Evolutionary conservation across 2,329 filamentous ascomycete genomes (phyloP).

Genomic region (Colletotrichum graminicola): DNA sequence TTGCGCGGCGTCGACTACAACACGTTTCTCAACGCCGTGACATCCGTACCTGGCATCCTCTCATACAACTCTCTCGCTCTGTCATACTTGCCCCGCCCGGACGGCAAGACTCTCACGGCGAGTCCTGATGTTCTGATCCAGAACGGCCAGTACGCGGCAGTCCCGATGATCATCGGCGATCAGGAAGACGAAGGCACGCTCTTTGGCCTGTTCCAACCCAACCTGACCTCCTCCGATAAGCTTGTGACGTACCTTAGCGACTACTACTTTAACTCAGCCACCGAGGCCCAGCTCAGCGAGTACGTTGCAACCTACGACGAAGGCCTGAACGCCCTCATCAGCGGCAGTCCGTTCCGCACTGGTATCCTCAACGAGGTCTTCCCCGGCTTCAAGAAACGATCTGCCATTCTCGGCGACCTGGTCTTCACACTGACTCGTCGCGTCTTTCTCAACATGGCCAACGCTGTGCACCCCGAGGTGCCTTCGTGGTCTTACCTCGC

Average conservation of each 20-base stretch:
- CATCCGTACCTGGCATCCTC: slow-evolving; percentile 68
- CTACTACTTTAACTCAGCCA: slow-evolving; percentile 47
- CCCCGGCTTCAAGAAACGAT: slow-evolving; percentile 73
- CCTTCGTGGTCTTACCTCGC: slow-evolving; percentile 81
- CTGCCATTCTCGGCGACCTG: slow-evolving; percentile 73
- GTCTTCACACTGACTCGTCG: slow-evolving; percentile 60
- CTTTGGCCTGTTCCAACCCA: slow-evolving; percentile 69
- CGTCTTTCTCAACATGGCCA: slow-evolving; percentile 60
- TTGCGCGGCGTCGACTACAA: slow-evolving; percentile 65
- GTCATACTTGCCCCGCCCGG: slow-evolving; percentile 72
- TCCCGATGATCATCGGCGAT: slow-evolving; percentile 74
- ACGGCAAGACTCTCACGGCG: slow-evolving; percentile 64
- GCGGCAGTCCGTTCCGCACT: slow-evolving; percentile 72
- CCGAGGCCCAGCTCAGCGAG: slow-evolving; percentile 55
- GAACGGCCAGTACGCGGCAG: slow-evolving; percentile 64
- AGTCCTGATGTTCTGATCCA: slow-evolving; percentile 64
- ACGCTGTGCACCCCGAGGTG: slow-evolving; percentile 62
- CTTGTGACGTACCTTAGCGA: slow-evolving; percentile 48
- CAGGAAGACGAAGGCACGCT: slow-evolving; percentile 76
- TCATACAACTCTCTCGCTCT: slow-evolving; percentile 70
- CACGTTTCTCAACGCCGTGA: slow-evolving; percentile 66
- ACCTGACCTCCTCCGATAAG: slow-evolving; percentile 66
- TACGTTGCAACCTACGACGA: slow-evolving; percentile 68
- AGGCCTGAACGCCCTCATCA: slow-evolving; percentile 60
- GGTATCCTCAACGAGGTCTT: slow-evolving; percentile 70